Evolutionary conservation across 1,139 yeast genomes (phyloP).

Genomic region (Protomyces pachydermus): DNA sequence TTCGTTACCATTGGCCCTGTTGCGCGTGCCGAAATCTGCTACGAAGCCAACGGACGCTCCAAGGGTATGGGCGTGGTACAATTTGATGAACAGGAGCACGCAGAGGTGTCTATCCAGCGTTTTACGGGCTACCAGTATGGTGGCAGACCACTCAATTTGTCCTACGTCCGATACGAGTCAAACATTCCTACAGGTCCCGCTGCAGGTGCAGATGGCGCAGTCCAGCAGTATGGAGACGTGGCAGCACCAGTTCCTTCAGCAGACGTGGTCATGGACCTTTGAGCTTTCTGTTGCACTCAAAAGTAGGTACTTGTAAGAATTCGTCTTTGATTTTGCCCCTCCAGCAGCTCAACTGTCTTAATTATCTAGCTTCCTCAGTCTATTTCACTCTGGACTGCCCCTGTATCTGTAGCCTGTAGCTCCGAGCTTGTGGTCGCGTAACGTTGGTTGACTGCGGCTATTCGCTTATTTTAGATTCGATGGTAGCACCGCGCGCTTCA

Average conservation of each 20-base stretch:
- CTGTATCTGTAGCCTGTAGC: too few relatives aligned
- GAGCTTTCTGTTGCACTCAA: not conserved
- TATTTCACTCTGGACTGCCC: too few relatives aligned
- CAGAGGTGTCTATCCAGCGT: conserved; percentile 67
- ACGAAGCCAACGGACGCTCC: conserved; percentile 60
- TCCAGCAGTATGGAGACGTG: not conserved
- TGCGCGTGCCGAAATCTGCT: conserved; percentile 69
- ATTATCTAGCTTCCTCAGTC: too few relatives aligned
- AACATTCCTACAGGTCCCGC: conserved; percentile 18
- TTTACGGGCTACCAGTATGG: conserved; percentile 26
- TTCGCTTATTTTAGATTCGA: not conserved
- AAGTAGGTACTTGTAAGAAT: too few relatives aligned
- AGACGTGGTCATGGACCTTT: not conserved
- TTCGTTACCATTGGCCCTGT: conserved; percentile 83
- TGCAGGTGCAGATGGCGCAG: not conserved
- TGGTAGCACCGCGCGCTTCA: not conserved
- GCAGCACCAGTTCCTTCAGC: not conserved
- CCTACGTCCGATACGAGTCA: conserved; percentile 33
- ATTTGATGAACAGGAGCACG: conserved; percentile 62
- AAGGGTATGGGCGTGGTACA: conserved; percentile 81
- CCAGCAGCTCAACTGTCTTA: too few relatives aligned
- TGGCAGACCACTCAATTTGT: conserved; percentile 33
- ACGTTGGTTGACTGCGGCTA: not conserved
- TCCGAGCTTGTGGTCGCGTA: not conserved
- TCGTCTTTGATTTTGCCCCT: too few relatives aligned